Evolutionary conservation across 805 yeast species (phyloP).

Genomic region (Yarrowia sp.): DNA sequence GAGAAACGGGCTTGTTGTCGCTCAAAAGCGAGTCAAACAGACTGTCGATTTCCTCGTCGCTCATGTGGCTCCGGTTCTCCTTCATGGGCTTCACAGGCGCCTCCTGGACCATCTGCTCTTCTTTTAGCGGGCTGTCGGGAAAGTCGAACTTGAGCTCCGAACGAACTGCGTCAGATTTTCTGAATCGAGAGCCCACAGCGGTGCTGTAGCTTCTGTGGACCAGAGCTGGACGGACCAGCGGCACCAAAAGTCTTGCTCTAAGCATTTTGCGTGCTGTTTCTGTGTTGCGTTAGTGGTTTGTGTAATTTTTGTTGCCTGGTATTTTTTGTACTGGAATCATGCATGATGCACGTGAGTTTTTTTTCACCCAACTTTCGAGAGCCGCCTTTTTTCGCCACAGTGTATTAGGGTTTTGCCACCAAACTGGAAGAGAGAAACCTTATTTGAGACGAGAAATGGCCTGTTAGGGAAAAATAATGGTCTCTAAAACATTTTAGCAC

Average conservation of each 20-base stretch:
- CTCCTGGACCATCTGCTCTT: not conserved
- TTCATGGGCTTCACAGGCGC: not conserved
- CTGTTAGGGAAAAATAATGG: too few relatives aligned
- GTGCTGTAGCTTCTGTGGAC: not conserved
- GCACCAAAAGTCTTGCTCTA: slow-evolving; percentile 5
- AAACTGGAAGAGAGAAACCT: not conserved
- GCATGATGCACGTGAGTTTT: slow-evolving; percentile 21
- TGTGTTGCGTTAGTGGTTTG: not conserved
- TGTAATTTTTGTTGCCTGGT: not conserved
- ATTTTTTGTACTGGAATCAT: slow-evolving; percentile 5
- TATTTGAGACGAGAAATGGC: too few relatives aligned
- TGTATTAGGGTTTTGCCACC: not conserved
- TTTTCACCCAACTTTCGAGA: not conserved
- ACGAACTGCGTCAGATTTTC: not conserved
- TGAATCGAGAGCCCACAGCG: not conserved
- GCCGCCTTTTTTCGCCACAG: not conserved
- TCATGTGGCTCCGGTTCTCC: not conserved
- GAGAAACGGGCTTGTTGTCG: not conserved
- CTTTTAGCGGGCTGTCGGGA: not conserved
- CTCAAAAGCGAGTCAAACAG: slow-evolving; percentile 13
- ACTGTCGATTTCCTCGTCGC: not conserved
- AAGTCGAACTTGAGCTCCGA: slow-evolving; percentile 5
- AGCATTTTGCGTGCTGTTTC: not conserved
- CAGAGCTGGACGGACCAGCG: not conserved
- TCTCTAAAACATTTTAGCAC: too few relatives aligned